phyloP scores from a whole-genome alignment of 1,284 basidiomycete genomes.

The Naganishia liquefaciens region DNA sequence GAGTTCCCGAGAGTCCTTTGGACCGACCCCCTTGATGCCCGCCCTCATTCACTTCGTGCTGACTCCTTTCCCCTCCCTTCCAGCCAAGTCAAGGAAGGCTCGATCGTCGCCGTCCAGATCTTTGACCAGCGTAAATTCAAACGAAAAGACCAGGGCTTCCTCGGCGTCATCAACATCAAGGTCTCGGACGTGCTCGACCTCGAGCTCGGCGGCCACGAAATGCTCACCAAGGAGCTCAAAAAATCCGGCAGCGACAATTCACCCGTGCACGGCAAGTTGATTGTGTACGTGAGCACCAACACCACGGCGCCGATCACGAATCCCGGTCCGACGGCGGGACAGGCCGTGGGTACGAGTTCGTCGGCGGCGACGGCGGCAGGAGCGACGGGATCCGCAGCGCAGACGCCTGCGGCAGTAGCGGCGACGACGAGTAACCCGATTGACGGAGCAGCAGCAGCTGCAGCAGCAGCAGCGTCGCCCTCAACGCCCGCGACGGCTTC shows the following conservation, averaged over 20 bases:
- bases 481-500: not conserved
- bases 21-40: not conserved
- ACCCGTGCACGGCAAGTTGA: slow-evolving; percentile 80
- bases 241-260: slow-evolving; percentile 79
- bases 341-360: slow-evolving; percentile 29
- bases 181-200: slow-evolving; percentile 88
- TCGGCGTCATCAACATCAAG: slow-evolving; percentile 88
- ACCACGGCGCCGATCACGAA: slow-evolving; percentile 71
- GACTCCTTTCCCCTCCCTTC: slow-evolving; percentile 10
- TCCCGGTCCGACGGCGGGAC: slow-evolving; percentile 60
- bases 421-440: slow-evolving; percentile 37
- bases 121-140: slow-evolving; percentile 98
- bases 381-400: slow-evolving; percentile 1
- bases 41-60: not conserved
- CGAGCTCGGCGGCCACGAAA: slow-evolving; percentile 81
- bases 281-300: slow-evolving; percentile 81
- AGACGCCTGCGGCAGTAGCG: slow-evolving; percentile 34
- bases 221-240: slow-evolving; percentile 76
- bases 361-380: slow-evolving; percentile 34
- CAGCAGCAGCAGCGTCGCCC: not conserved
- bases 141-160: slow-evolving; percentile 88
- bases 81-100: slow-evolving; percentile 84
- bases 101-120: slow-evolving; percentile 88
- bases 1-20: too few species aligned
- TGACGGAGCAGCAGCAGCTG: slow-evolving; percentile 8